phyloP scores from a whole-genome alignment of 495 filamentous ascomycete genomes.

The Choiromyces venosus region DNA sequence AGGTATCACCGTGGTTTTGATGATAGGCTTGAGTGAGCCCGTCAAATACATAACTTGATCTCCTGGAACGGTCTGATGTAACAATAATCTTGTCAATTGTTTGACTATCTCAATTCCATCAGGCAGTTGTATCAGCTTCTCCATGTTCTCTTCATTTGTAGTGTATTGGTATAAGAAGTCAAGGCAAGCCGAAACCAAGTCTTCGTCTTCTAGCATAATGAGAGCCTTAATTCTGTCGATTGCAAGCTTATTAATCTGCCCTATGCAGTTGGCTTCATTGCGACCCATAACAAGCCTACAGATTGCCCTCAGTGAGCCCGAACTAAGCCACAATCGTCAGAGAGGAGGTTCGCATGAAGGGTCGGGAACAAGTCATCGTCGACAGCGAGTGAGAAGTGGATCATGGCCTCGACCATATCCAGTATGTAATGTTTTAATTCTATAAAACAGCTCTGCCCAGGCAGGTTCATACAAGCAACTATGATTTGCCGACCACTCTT shows the following conservation, averaged over 20 bases:
- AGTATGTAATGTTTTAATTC: slow-evolving; percentile 89
- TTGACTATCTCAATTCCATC: slow-evolving; percentile 47
- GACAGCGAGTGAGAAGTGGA: slow-evolving; percentile 63
- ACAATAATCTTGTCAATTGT: slow-evolving; percentile 41
- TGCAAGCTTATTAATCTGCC: slow-evolving; percentile 59
- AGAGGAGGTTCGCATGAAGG: slow-evolving; percentile 62
- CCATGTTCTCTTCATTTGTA: slow-evolving; percentile 76
- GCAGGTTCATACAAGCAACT: slow-evolving; percentile 72
- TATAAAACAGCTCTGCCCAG: slow-evolving; percentile 63
- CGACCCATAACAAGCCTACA: slow-evolving; percentile 82
- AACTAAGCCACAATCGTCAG: slow-evolving; percentile 77
- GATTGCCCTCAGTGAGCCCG: slow-evolving; percentile 69
- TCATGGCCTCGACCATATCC: slow-evolving; percentile 87
- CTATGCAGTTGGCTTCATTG: slow-evolving; percentile 68
- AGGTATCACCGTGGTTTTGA: slow-evolving; percentile 56
- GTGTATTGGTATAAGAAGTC: slow-evolving; percentile 97
- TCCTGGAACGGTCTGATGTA: slow-evolving; percentile 41
- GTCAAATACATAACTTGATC: slow-evolving; percentile 37
- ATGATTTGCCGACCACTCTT: slow-evolving; percentile 71
- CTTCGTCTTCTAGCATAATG: slow-evolving; percentile 84
- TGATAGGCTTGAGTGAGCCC: slow-evolving; percentile 3
- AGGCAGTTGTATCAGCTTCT: slow-evolving; percentile 32
- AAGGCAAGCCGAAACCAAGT: slow-evolving; percentile 74
- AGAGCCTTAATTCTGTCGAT: slow-evolving; percentile 70
- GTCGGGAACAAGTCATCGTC: slow-evolving; percentile 74